These are phyloP conservation scores for Zea luxurians DNA, from an alignment of 176 grass and related monocot species.

Conservation along the genomic window DNA sequence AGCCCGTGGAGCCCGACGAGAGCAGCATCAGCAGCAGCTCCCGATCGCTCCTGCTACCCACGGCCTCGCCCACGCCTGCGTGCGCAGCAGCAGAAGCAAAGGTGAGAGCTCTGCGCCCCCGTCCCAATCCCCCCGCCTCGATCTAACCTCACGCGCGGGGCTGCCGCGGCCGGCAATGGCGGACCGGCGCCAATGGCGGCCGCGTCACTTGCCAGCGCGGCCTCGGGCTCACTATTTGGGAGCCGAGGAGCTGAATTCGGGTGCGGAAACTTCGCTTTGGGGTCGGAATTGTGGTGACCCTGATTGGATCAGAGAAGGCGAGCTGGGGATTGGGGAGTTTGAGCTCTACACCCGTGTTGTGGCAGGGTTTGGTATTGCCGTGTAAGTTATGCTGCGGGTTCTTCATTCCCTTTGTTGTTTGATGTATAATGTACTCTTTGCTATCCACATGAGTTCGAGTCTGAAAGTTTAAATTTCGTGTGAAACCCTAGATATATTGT, in stretches of 20 bases:
- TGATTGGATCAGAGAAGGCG: constrained; percentile 39
- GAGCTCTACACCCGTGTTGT: neutral
- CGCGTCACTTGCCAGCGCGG: neutral
- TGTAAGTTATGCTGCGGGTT: neutral
- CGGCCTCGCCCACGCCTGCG: neutral
- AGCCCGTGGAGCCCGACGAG: constrained; percentile 27
- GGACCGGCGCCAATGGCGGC: constrained; percentile 37
- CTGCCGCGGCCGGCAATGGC: constrained; percentile 33
- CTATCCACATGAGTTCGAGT: neutral
- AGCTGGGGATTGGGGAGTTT: constrained; percentile 26
- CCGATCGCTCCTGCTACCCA: constrained; percentile 34
- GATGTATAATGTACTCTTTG: neutral
- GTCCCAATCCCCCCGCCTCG: constrained; percentile 25
- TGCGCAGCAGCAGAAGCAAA: constrained; percentile 17
- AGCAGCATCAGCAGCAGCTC: neutral
- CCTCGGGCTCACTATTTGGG: constrained; percentile 9
- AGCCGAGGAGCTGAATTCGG: constrained; percentile 34
- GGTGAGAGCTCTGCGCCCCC: constrained; percentile 39
- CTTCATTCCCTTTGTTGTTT: constrained; percentile 10
- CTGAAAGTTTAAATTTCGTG: constrained; percentile 47
- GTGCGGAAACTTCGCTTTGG: constrained; percentile 7
- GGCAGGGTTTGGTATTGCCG: constrained; percentile 8
- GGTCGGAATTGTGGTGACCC: constrained; percentile 38
- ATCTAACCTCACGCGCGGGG: constrained; percentile 26
- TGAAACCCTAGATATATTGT: constrained; percentile 48